Evolutionary conservation across 306 rosid genomes (phyloP), one percentile per base, ranked within the genome.

Genomic region (Vigna radiata): DNA sequence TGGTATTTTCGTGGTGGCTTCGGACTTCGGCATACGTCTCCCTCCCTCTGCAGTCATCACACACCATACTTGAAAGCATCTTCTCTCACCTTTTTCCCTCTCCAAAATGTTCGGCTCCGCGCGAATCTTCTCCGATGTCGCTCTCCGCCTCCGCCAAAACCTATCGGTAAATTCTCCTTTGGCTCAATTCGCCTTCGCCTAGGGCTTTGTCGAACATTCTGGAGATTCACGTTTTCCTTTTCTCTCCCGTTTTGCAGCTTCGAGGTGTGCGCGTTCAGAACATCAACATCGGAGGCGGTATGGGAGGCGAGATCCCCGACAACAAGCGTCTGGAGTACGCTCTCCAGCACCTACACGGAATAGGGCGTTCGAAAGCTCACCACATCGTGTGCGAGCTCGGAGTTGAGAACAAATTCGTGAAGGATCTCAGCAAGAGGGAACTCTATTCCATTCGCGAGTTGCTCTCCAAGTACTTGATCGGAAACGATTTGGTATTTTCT

Each of bases 221-320:
- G 9, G 70, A 17, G 29, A 16, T 39, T 79, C 60, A 59, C 74
- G 4, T 27, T 39, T 33, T 64, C n/a, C 36, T 49, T 25, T 13
- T 14, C 17, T 4, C n/a, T 25, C 29, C 8, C 1, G 5, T 65
- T 29, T 68, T 81, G 82, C 88, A 89, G 97, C 48, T 75, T 76
- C 72, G 68, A 2, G 87, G 91, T 39, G 77, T 85, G 37, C 82
- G 73, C 8, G 84, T 60, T 6, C 83, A 82, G 46, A 69, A 82
- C 67, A 83, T 91, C 44, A 86, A 77, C 76, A 85, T 91, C 56
- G 90, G 85, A 79, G 97, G 94, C 58, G 97, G 97, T 53, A 73
- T 89, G 62, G 88, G 86, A 63, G 90, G 90, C 59, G 97, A 91
- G 76, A 91, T 91, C 68, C 97, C 94, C 21, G 97, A 89, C 76